Evolutionary conservation across 805 yeast species (phyloP).

Genomic region (Saturnispora dispora): DNA sequence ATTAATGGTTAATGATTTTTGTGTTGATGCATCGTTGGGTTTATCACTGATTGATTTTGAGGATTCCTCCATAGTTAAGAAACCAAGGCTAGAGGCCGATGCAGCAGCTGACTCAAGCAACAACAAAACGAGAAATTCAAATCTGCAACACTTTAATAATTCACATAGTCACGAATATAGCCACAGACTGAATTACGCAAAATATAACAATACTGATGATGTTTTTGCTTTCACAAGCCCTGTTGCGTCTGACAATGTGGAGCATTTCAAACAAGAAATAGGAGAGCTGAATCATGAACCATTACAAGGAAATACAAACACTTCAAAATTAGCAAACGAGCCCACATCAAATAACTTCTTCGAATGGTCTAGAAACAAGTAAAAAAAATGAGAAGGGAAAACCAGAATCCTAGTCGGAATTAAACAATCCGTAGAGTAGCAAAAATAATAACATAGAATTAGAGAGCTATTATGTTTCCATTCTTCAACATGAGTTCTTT

Average conservation of each 20-base stretch:
- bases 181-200: conserved; percentile 6
- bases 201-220: not conserved
- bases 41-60: conserved; percentile 53
- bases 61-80: conserved; percentile 12
- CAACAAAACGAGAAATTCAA: not conserved
- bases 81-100: conserved; percentile 6
- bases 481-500: not conserved
- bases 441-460: not conserved
- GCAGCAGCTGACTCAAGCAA: not conserved
- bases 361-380: not conserved
- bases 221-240: not conserved
- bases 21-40: conserved; percentile 78
- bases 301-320: not conserved
- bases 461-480: not conserved
- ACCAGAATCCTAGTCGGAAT: not conserved
- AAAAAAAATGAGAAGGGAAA: not conserved
- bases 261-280: not conserved
- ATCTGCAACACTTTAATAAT: not conserved
- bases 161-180: conserved; percentile 6
- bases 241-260: not conserved
- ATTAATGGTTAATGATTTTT: conserved; percentile 42
- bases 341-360: not conserved
- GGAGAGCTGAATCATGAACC: conserved; percentile 2
- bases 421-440: not conserved
- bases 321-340: not conserved